phyloP scores from a whole-genome alignment of 2,329 filamentous ascomycete species.

The Fusarium humuli region DNA sequence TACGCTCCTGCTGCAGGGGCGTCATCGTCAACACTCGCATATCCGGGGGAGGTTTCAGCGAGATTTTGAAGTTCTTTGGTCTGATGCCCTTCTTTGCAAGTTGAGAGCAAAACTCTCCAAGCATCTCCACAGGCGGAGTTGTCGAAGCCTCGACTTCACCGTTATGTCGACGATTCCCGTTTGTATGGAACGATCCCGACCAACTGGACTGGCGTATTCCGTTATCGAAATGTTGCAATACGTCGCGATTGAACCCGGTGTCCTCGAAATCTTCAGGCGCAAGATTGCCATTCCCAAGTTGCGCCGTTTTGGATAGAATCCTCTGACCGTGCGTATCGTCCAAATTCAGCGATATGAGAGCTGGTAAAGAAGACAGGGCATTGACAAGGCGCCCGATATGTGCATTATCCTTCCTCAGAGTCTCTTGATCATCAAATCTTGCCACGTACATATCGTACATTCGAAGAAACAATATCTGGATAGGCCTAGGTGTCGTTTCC shows the following conservation, averaged over 20 bases:
- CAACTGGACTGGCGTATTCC: neutral
- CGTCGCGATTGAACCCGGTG: neutral
- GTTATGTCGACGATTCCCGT: neutral
- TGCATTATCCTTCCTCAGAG: neutral
- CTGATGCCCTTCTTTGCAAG: constrained; percentile 1
- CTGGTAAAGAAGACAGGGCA: neutral
- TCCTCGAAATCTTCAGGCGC: neutral
- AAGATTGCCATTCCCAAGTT: neutral
- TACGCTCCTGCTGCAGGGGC: neutral
- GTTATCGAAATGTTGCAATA: neutral
- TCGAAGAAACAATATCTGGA: constrained; percentile 1
- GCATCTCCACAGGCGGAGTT: constrained; percentile 4
- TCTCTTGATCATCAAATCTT: neutral
- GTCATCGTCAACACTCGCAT: neutral
- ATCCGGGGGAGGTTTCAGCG: neutral
- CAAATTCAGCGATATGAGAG: neutral
- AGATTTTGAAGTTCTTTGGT: neutral
- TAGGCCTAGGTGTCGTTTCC: neutral
- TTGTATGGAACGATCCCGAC: neutral
- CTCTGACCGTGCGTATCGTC: neutral
- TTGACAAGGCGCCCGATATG: neutral
- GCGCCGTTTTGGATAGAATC: neutral
- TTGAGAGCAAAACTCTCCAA: constrained; percentile 4
- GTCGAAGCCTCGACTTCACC: neutral
- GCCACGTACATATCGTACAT: neutral